phyloP scores from a whole-genome alignment of 768 basidiomycete genomes.

The Mycena olivaceomarginata region DNA sequence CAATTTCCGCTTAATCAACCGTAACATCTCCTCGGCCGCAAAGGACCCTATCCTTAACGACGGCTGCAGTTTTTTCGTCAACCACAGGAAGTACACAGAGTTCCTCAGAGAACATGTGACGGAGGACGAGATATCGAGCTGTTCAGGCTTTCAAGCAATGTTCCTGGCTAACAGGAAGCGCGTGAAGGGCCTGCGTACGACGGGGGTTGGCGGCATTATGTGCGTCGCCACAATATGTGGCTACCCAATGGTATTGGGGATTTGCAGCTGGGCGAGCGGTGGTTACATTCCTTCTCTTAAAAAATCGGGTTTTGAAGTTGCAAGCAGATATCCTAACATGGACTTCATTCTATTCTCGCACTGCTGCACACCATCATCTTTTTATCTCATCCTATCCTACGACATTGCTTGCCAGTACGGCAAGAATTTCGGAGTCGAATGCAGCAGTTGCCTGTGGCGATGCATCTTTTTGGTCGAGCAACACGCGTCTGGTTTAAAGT shows the following conservation, averaged over 20 bases:
- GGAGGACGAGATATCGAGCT: neutral
- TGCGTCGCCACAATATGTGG: conserved; percentile 40
- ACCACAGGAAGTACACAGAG: neutral
- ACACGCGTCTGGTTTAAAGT: conserved; percentile 13
- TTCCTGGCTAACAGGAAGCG: neutral
- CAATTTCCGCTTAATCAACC: neutral
- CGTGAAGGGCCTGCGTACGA: conserved; percentile 14
- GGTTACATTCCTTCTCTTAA: neutral
- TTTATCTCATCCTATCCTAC: conserved; percentile 42
- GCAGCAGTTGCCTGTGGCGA: neutral
- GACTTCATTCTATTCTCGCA: conserved; percentile 40
- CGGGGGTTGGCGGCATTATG: conserved; percentile 28
- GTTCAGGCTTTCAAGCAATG: too few species aligned
- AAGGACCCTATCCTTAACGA: neutral
- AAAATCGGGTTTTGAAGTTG: too few species aligned
- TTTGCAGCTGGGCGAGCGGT: conserved; percentile 40
- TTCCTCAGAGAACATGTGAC: neutral
- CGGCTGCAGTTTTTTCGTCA: neutral
- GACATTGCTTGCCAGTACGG: conserved; percentile 28
- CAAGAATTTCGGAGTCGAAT: neutral
- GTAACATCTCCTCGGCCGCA: neutral
- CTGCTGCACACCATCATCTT: neutral
- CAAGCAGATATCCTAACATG: conserved; percentile 37
- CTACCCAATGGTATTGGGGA: conserved; percentile 37
- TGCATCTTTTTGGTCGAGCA: neutral